Evolutionary conservation across 176 grass and related monocot genomes (phyloP).

Genomic region (Secale cereale): DNA sequence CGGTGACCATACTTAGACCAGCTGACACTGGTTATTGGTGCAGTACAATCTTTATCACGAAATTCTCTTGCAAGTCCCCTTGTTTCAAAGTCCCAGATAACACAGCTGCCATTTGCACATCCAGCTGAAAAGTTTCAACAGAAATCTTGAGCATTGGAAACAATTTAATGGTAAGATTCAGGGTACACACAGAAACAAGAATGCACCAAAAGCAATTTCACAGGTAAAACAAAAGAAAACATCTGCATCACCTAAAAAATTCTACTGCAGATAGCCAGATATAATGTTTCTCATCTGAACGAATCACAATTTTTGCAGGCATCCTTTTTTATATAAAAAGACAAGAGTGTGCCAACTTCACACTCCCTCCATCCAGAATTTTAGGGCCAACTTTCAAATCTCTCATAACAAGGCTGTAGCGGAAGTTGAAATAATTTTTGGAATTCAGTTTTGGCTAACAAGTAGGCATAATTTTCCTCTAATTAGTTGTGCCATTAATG

Average conservation of each 20-base stretch:
- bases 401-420: neutral
- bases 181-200: neutral
- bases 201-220: conserved; percentile 15
- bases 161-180: neutral
- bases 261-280: neutral
- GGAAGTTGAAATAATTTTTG: neutral
- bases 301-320: neutral
- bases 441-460: neutral
- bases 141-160: neutral
- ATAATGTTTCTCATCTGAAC: conserved; percentile 4
- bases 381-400: neutral
- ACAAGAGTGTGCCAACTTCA: neutral
- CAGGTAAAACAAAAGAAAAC: neutral
- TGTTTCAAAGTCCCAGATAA: conserved; percentile 99
- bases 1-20: conserved; percentile 94
- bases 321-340: neutral
- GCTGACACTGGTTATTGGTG: conserved; percentile 91
- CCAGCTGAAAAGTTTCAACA: conserved; percentile 67
- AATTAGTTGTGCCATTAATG: neutral
- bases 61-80: conserved; percentile 89
- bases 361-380: neutral
- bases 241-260: neutral
- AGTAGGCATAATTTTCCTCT: neutral
- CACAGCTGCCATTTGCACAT: conserved; percentile 79
- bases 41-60: conserved; percentile 77